Base-by-base conservation (phyloP, 495 filamentous ascomycete species). In the Neurospora intermedia region DNA sequence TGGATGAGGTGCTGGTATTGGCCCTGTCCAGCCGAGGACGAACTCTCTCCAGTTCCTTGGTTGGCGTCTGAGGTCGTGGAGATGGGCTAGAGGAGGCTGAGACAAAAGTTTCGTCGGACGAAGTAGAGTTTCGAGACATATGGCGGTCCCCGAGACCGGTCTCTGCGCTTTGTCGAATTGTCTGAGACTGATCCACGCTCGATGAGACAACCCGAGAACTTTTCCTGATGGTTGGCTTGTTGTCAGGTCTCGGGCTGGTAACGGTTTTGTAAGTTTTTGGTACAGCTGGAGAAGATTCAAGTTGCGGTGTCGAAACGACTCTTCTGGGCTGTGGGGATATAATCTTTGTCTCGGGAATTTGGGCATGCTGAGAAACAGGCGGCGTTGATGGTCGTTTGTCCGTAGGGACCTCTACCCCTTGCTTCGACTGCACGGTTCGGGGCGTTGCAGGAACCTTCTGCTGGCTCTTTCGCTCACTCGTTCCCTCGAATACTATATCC, bases 91-190 rank as follows among this genome's bases (percentile, higher is more conserved):
- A 84, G 2, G 83, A 84, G n/a, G 84, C 84, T 3, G 84, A 86
- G 23, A 86, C 83, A 71, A 86, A 86, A 0, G 80, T 82, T 27
- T 84, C 83, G 74, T 83, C 76, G 35, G 84, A 84, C 8, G 83
- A 85, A 27, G 70, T 75, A 7, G 84, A 85, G 43, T 43, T 74
- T 38, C 74, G 66, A 11, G 78, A 77, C 38, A 42, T 7, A 9
- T 69, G 71, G 41, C 79, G 78, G 2, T 39, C 69, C 72, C 38
- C 31, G 39, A 45, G 41, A 39, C 59, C 20, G 71, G 20, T 69
- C 54, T 69, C 48, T 20, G 23, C 10, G 40, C 69, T 43, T 31
- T 31, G 72, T 43, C 23, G 23, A 16, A 2, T 71, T 39, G 69
- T 73, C 62, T 72, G 16, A 27, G 40, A n/a, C n/a, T 66, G 54